Evolutionary conservation across 2,329 filamentous ascomycete genomes (phyloP).

Genomic region (Penicillium sp.): DNA sequence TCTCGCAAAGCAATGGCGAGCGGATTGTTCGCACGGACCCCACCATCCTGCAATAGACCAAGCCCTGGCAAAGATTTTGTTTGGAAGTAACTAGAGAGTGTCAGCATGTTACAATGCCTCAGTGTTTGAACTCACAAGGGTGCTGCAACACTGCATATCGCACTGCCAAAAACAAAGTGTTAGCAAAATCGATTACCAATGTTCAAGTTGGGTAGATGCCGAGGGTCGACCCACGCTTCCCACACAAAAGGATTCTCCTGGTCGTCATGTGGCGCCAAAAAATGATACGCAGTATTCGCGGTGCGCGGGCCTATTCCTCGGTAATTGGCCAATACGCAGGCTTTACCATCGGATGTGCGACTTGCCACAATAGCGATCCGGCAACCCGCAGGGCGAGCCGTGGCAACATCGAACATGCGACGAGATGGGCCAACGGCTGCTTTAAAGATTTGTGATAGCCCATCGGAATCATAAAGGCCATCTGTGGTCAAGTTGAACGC

Average conservation of each 20-base stretch:
- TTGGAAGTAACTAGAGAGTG: constrained; percentile 18
- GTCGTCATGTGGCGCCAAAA: constrained; percentile 2
- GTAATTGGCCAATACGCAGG: constrained; percentile 16
- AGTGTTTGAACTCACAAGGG: constrained; percentile 15
- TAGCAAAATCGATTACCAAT: too few relatives aligned
- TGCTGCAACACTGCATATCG: constrained; percentile 19
- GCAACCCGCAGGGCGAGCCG: neutral
- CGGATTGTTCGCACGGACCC: constrained; percentile 26
- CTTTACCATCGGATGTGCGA: constrained; percentile 12
- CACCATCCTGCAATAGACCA: constrained; percentile 22
- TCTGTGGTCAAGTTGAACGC: neutral
- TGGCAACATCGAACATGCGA: constrained; percentile 14
- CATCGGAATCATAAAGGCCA: constrained; percentile 13
- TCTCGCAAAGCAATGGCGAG: constrained; percentile 21
- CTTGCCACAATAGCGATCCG: constrained; percentile 17
- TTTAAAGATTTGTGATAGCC: constrained; percentile 5
- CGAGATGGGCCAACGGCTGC: constrained; percentile 1
- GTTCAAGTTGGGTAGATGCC: neutral
- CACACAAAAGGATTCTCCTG: constrained; percentile 13
- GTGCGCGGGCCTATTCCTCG: constrained; percentile 6
- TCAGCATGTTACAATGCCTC: too few relatives aligned
- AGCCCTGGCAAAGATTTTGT: constrained; percentile 13
- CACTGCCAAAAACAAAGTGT: neutral
- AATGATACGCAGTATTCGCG: constrained; percentile 11
- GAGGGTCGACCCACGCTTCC: constrained; percentile 8